Base-by-base conservation (phyloP, 331 rosid genomes). In the Telfairia occidentalis region DNA sequence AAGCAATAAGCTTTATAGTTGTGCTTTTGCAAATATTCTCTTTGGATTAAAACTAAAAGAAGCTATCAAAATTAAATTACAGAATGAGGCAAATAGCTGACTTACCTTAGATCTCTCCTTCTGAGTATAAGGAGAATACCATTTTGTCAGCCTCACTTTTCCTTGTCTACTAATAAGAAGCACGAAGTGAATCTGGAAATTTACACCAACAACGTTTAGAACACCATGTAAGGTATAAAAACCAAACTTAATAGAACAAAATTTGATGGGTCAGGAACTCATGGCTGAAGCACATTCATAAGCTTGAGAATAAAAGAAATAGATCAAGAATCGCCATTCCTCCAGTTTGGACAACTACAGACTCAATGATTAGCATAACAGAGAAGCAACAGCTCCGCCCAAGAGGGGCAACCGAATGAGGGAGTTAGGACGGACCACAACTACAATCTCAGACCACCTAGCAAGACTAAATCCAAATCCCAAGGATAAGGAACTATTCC, bases 91-190 rank as follows among this genome's bases (percentile, higher is more conserved):
- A 70, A 15, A 32, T 21, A 1, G 35, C 55, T 46, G 5, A 57
- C 21, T 9, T 78, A 95, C 99, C 99, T 95, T 92, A 80, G 83
- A 59, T 89, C 99, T 87, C 78, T 95, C 99, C 90, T 90, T 76
- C 79, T 76, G 79, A 34, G 79, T 2, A 63, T 61, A 63, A 48
- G 79, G 79, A 29, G 79, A 81, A 66, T 81, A 73, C 84, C 81
- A 77, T 76, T 85, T 85, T 40, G 84, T 85, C 86, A 85, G 52
- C 79, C 85, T 79, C 43, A 82, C 88, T 82, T 85, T 85, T 65
- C 88, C 84, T 79, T 85, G 88, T 75, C 85, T 85, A 38, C 85
- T 82, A 13, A 82, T 77, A 46, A 82, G 78, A 69, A 85, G 85
- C 78, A 85, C 88, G 58, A 82, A 85, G 9, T 78, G 89, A 82